Percentiles rank a stretch among this genome's conserved stretches.
phyloP scores from a whole-genome alignment of 2,329 filamentous ascomycete species.

The Trichoderma harzianum region DNA sequence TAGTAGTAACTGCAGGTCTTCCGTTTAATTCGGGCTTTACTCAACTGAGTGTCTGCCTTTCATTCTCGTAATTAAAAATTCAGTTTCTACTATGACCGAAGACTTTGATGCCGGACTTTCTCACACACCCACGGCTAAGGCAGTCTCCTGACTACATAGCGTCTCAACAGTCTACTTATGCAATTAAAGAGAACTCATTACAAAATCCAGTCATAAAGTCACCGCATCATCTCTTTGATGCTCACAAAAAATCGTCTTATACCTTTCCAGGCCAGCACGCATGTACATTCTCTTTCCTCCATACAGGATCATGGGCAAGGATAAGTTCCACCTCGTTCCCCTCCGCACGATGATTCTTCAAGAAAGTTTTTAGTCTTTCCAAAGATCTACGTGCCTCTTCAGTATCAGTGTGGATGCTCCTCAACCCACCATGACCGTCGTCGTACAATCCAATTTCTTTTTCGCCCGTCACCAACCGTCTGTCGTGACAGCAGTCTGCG shows the following conservation, averaged over 20 bases:
- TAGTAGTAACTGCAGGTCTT: too few relatives aligned
- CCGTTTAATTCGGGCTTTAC: neutral
- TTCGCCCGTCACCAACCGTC: neutral
- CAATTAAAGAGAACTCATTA: neutral
- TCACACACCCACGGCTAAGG: neutral
- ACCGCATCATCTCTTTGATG: neutral
- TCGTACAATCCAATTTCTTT: neutral
- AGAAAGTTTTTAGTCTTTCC: neutral
- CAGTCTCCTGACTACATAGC: neutral
- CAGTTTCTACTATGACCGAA: neutral
- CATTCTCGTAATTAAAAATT: neutral
- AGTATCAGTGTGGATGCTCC: slow-evolving; percentile 1
- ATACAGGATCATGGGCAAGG: neutral
- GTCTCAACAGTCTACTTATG: neutral
- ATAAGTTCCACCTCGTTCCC: neutral
- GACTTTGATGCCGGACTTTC: neutral
- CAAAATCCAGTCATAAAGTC: neutral
- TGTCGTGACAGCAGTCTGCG: slow-evolving; percentile 2
- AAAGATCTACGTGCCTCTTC: neutral
- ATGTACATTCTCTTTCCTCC: neutral
- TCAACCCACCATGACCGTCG: neutral
- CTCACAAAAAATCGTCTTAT: neutral
- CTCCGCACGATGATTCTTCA: neutral
- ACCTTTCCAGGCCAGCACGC: slow-evolving; percentile 4
- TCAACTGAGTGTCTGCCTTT: neutral